Base-by-base conservation (phyloP, 495 filamentous ascomycete genomes). In the Penicillium lividum region DNA sequence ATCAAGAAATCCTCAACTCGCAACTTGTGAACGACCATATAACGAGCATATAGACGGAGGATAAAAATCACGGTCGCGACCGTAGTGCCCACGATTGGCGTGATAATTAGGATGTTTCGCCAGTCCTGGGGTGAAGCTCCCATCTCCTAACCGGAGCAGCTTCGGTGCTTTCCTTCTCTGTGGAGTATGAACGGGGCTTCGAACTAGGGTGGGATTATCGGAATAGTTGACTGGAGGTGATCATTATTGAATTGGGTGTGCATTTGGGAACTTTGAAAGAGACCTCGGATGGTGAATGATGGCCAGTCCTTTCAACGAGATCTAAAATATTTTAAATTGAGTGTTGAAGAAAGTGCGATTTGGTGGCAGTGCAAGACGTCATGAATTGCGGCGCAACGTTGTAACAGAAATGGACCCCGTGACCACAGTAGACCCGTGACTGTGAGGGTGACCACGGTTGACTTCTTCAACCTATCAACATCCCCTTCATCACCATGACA, bases 1-100 rank as follows among this genome's bases (percentile, higher is more conserved):
- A 69, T 62, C n/a, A 69, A 43, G 1, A 47, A 3, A 27, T 69
- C 67, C 27, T 63, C 67, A 3, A 58, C 18, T 8, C 56, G 53
- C n/a, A 64, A 30, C 16, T 33, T 47, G 8, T 53, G 28, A 15
- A 18, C 40, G 3, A 43, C 31, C 6, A 67, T 31, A 16, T 51
- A 47, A 13, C 59, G 59, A 38, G 56, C 53, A 48, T 57, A 65
- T 7, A 69, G 44, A 27, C 67, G 64, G 22, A 67, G 53, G 25
- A 55, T 15, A 31, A 54, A 69, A 15, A 64, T 28, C 1, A 64
- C 15, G 11, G 64, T 69, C n/a, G 67, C 64, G 11, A 67, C 11
- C 6, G 46, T 31, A 5, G 61, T 57, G 1, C 61, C 55, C 2
- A 60, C 56, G 18, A 67, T 59, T 2, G 67, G 57, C 1, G 67